A percentile compares a stretch with the other conserved stretches of the same genome.
phyloP scores from a whole-genome alignment of 805 yeast genomes.

The Yarrowia sp. region DNA sequence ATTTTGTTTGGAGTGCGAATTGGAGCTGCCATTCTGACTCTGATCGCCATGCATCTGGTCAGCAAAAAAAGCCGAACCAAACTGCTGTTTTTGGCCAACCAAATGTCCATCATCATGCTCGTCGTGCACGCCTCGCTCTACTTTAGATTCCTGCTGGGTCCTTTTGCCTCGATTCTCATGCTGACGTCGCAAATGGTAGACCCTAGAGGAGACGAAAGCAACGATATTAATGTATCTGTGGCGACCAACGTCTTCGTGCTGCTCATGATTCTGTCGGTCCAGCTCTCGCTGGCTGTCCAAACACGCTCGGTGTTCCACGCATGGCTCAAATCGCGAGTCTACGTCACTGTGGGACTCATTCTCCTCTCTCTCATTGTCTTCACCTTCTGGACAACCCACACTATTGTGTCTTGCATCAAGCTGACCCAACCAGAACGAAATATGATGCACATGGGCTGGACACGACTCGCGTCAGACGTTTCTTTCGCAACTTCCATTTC shows the following conservation, averaged over 20 bases:
- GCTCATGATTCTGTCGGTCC: constrained; percentile 18
- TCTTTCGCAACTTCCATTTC: constrained; percentile 70
- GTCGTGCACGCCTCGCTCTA: constrained; percentile 18
- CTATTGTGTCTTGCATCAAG: neutral
- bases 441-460: neutral
- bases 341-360: constrained; percentile 6
- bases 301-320: constrained; percentile 27
- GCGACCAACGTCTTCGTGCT: constrained; percentile 11
- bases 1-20: constrained; percentile 23
- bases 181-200: neutral
- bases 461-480: constrained; percentile 14
- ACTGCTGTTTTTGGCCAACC: constrained; percentile 23
- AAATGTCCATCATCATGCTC: constrained; percentile 6
- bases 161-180: constrained; percentile 2
- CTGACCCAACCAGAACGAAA: neutral
- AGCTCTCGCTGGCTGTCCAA: constrained; percentile 3
- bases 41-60: constrained; percentile 24
- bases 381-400: constrained; percentile 7
- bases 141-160: constrained; percentile 5
- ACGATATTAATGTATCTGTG: constrained; percentile 7
- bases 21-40: constrained; percentile 19
- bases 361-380: neutral
- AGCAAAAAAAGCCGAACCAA: constrained; percentile 12
- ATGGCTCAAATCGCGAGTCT: constrained; percentile 17
- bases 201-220: neutral